Evolutionary conservation across 345 rosid genomes (phyloP), one percentile per base, ranked within the genome.

Genomic region (Stellera chamaejasme): DNA sequence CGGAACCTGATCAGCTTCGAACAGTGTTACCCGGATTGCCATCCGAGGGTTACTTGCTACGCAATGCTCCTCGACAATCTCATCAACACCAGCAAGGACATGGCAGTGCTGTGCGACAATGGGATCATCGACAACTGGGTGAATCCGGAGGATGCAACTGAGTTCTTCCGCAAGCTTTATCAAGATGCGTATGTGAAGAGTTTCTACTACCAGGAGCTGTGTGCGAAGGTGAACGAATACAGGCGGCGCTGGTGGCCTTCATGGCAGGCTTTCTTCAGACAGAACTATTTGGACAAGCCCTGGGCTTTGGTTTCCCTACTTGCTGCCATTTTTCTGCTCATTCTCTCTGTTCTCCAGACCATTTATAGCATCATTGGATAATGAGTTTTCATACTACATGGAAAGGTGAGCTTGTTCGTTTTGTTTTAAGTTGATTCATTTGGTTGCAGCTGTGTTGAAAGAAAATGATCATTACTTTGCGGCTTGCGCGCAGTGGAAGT

Each of bases 1-100:
- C 52, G 58, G 43, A 69, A 69, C 48, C 53, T 69, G 41, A 69
- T 69, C 55, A 60, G 65, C 56, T 69, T 45, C 9, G 73, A 69
- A 58, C 62, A 69, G 19, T 64, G 73, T 51, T 43, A 10, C 9
- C 56, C 43, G 10, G n/a, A 52, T n/a, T 52, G 56, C 6, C 2
- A 2, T 27, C 56, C 56, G 10, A 28, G n/a, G 5, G 41, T 52
- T 10, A 52, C 56, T 3, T 32, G 23, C 43, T 27, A 52, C 11
- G 56, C 56, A 2, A 32, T 13, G 14, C 15, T 52, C 43, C 2
- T 52, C 43, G 44, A 32, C 56, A 32, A 52, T n/a, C 56, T 52
- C 56, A 28, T 52, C 44, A 32, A 52, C 44, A 28, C 56, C 2
- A 52, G 23, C 1, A 11, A 28, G 6, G 56, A 52, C 44, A 28